Conservation (phyloP, 2,329 filamentous ascomycete genomes). For the Pseudogymnoascus sp. region DNA sequence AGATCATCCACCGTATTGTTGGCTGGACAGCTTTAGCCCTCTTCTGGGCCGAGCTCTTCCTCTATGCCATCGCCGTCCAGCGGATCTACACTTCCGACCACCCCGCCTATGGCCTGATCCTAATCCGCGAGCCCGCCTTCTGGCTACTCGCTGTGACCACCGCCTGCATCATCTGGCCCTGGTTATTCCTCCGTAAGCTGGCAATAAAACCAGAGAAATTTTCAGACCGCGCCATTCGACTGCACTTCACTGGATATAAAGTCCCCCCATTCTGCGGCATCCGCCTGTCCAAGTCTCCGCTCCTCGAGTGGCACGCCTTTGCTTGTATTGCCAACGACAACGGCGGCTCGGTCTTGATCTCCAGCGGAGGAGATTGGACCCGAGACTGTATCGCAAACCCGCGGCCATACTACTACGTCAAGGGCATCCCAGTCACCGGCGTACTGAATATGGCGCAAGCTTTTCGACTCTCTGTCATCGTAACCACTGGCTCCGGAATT, state of each 20-base stretch:
- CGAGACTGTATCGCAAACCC: constrained; percentile 41
- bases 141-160: constrained; percentile 50
- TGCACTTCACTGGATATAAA: constrained; percentile 42
- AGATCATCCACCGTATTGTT: constrained; percentile 47
- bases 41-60: constrained; percentile 41
- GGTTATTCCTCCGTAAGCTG: constrained; percentile 48
- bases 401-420: constrained; percentile 43
- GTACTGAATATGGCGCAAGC: constrained; percentile 29
- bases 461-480: constrained; percentile 29
- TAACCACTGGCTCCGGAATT: constrained; percentile 33
- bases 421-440: constrained; percentile 38
- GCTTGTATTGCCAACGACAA: constrained; percentile 44
- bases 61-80: constrained; percentile 24
- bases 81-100: constrained; percentile 11
- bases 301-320: constrained; percentile 51
- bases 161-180: constrained; percentile 46
- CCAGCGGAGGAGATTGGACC: constrained; percentile 53
- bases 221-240: constrained; percentile 48
- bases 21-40: constrained; percentile 45
- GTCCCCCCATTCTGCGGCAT: constrained; percentile 35
- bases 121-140: constrained; percentile 37
- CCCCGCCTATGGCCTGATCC: constrained; percentile 13
- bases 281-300: constrained; percentile 39
- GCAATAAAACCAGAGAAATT: constrained; percentile 43
- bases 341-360: constrained; percentile 48